These are phyloP conservation scores for Isatis tinctoria DNA, from an alignment of 345 rosid genomes.

Conservation along the genomic window DNA sequence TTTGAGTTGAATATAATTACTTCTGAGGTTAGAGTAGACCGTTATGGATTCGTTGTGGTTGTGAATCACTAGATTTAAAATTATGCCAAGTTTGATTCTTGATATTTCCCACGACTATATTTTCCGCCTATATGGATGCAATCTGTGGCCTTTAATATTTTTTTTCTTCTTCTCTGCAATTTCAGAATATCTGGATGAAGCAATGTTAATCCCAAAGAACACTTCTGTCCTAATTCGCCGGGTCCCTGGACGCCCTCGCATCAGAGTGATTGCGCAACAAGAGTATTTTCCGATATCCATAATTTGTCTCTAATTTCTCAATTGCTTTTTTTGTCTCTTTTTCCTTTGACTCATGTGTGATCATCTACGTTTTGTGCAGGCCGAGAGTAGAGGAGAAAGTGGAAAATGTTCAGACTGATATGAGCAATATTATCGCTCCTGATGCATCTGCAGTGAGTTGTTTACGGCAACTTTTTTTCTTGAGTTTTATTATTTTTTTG, in stretches of 20 bases:
- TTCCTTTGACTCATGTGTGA: not conserved
- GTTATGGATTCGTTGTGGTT: not conserved
- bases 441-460: conserved; percentile 55
- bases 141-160: not conserved
- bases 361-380: conserved; percentile 40
- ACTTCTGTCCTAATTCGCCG: conserved; percentile 95
- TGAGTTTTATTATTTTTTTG: not conserved
- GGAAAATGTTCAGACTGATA: conserved; percentile 48
- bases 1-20: not conserved
- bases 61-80: not conserved
- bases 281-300: conserved; percentile 49
- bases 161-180: conserved; percentile 38
- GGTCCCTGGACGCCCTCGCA: conserved; percentile 96
- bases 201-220: conserved; percentile 87
- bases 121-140: not conserved
- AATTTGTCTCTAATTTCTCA: conserved; percentile 27
- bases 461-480: conserved; percentile 32
- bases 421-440: conserved; percentile 36
- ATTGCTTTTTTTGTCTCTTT: not conserved
- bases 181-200: conserved; percentile 98
- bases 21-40: not conserved
- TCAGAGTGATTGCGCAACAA: conserved; percentile 74
- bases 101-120: not conserved
- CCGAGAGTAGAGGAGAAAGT: conserved; percentile 50
- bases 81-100: not conserved